Evolutionary conservation across 805 yeast species (phyloP), one percentile per base, ranked within the genome.

Genomic region (Kregervanrija pseudodelftensis): DNA sequence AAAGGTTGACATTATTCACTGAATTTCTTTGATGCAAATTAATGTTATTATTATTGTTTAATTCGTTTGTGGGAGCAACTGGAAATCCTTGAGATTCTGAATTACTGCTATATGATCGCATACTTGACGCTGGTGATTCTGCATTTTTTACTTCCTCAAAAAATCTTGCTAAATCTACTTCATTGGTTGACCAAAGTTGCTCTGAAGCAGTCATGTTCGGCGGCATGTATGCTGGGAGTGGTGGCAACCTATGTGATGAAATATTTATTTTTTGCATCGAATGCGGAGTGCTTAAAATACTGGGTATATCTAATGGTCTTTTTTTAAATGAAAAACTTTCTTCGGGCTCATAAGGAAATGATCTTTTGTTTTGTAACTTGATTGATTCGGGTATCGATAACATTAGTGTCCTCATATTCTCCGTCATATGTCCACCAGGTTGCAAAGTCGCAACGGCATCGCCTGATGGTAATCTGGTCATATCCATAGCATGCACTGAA

Each of bases 91-190:
- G 28, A 5, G 28, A 22, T 22, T 22, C 28, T 7, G 47, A 36
- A 8, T 11, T 30, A 31, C 35, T 13, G 30, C 45, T 47, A 7
- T 55, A 46, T 4, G 63, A 59, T 30, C 49, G 50, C 13, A 46
- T 45, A 7, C 59, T 54, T 11, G 59, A 53, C 1, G 47, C 48
- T 1, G 65, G 64, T 5, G 64, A 56, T 10, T 50, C 53, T 4
- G 48, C 44, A 11, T 64, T 65, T 22, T 70, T 72, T 46, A 77
- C 59, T 45, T 76, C 76, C 41, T 66, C 66, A 54, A 78, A 76
- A 56, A 78, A 78, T 14, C 63, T 58, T 28, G 70, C 73, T 44
- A 78, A 52, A 37, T 66, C 68, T 8, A 57, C 50, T 36, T 64
- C 63, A 35, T 64, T 61, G 5, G 69, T 58, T 2, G 64, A 51